Percentiles rank a stretch among this genome's conserved stretches.
These are phyloP conservation scores for Candolleomyces eurysporus DNA, from an alignment of 768 basidiomycete genomes.

Conservation along the genomic window DNA sequence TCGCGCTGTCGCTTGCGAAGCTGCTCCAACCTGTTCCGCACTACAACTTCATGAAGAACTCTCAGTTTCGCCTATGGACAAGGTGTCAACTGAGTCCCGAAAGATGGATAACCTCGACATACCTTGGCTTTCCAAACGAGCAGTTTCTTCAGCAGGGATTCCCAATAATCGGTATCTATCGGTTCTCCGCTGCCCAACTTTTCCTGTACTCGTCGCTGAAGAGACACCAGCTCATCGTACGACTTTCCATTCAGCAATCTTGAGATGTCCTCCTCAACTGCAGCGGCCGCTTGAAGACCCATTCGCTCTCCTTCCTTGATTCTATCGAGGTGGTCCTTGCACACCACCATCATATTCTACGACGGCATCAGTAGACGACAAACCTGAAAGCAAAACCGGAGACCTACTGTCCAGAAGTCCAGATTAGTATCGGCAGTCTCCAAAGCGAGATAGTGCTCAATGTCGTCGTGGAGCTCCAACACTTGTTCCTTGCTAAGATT, in stretches of 20 bases:
- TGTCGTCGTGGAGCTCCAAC: conserved; percentile 92
- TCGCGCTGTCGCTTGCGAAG: conserved; percentile 94
- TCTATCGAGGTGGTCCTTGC: conserved; percentile 83
- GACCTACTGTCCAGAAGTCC: conserved; percentile 93
- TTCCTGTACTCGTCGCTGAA: conserved; percentile 84
- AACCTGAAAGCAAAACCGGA: too few relatives aligned
- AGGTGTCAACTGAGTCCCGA: conserved; percentile 5
- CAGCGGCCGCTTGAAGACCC: conserved; percentile 67
- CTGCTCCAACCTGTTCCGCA: conserved; percentile 93
- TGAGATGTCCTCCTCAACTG: conserved; percentile 85
- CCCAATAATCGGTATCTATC: conserved; percentile 98
- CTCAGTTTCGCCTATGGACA: conserved; percentile 78
- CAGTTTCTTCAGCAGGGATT: conserved; percentile 84
- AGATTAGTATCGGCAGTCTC: conserved; percentile 84
- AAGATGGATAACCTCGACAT: conserved; percentile 1
- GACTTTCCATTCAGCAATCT: conserved; percentile 81
- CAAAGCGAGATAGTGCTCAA: conserved; percentile 84
- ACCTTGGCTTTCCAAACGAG: conserved; percentile 98
- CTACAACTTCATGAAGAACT: conserved; percentile 91
- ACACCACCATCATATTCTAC: conserved; percentile 97
- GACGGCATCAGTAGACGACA: too few relatives aligned
- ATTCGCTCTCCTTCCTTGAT: conserved; percentile 61
- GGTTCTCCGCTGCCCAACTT: conserved; percentile 93
- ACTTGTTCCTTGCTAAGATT: conserved; percentile 86
- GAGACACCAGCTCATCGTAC: conserved; percentile 74